These are phyloP conservation scores for Atractiella rhizophila DNA, from an alignment of 768 basidiomycete species.

Conservation along the genomic window DNA sequence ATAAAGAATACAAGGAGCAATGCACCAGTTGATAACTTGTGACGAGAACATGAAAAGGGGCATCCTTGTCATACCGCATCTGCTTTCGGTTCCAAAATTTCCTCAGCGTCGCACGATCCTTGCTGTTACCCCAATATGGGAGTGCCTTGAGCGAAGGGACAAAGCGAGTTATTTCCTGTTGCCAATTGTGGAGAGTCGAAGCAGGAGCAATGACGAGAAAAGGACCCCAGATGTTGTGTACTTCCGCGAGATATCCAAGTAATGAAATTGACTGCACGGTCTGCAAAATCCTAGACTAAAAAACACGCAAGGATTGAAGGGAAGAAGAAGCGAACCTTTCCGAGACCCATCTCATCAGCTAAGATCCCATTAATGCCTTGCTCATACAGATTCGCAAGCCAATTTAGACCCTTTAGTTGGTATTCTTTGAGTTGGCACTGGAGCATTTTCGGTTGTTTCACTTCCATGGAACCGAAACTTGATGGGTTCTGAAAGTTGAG, in stretches of 20 bases:
- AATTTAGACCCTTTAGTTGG: conserved; percentile 89
- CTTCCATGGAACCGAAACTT: conserved; percentile 43
- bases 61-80: conserved; percentile 78
- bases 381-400: conserved; percentile 90
- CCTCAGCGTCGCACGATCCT: conserved; percentile 74
- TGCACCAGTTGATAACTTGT: conserved; percentile 84
- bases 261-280: conserved; percentile 96
- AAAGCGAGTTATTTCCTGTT: conserved; percentile 89
- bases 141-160: conserved; percentile 78
- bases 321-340: conserved; percentile 28
- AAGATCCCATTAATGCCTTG: conserved; percentile 98
- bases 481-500: conserved; percentile 98
- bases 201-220: conserved; percentile 94
- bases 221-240: conserved; percentile 96
- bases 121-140: conserved; percentile 95
- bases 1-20: conserved; percentile 6
- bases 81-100: conserved; percentile 98
- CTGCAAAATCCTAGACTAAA: conserved; percentile 18
- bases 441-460: conserved; percentile 81
- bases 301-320: neutral
- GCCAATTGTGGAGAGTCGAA: conserved; percentile 96
- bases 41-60: conserved; percentile 86
- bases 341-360: conserved; percentile 87
- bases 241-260: conserved; percentile 82
- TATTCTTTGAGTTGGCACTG: conserved; percentile 95